Evolutionary conservation across 257 asterid genomes (phyloP), one percentile per base, ranked within the genome.

Genomic region (Linaria vulgaris): DNA sequence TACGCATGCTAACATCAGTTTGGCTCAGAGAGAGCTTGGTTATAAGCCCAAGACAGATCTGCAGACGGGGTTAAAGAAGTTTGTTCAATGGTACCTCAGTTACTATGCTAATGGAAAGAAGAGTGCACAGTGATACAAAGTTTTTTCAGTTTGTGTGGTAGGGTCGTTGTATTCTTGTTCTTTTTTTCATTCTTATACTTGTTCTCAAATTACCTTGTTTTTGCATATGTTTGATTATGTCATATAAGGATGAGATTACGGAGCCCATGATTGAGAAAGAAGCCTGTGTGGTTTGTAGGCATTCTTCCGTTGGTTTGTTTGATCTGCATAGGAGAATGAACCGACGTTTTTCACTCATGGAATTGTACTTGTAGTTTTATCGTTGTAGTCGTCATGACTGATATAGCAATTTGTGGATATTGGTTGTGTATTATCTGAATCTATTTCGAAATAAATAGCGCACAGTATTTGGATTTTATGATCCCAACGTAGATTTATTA

Each of bases 151-250:
- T 74, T 66, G 77, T 79, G 84, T 60, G 83, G 78, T 86, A 78
- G 87, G 78, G 75, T 72, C 81, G 76, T 74, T 79, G 75, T 69
- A 82, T 84, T 86, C 82, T 80, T 83, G 82, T 67, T 80, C 83
- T 34, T 60, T 78, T 83, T 83, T 61, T 66, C 51, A 82, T 88
- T 90, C 89, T 67, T 88, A 79, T 76, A 77, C 83, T 79, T 86
- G 75, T 61, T 66, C 52, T 70, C 72, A 24, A 38, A 39, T 79
- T 70, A 70, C 73, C 70, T 73, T 80, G 87, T 64, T 86, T 75
- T 56, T 63, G 13, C 79, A 76, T 66, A 68, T 76, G 68, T 2
- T 14, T 44, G 49, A 14, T 44, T 17, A 44, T 44, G 49, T n/a
- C 49, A 44, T 44, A 44, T 44, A 13, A 34, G 5, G 41, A 34